Base-by-base conservation (phyloP, 495 filamentous ascomycete genomes). In the Aspergillus diversus region DNA sequence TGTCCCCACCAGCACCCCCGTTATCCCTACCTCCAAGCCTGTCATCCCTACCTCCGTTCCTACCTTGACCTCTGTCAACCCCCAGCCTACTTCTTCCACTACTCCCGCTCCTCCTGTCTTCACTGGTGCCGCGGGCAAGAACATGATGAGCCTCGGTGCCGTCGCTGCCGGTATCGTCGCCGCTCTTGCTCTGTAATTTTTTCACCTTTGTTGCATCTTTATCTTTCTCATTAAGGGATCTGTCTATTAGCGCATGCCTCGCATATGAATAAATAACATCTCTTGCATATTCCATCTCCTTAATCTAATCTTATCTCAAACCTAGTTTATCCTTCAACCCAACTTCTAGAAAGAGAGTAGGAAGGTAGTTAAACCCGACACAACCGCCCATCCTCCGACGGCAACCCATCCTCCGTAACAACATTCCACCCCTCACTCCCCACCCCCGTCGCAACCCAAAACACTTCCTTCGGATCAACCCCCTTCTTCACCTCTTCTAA, bases 371-470 rank as follows among this genome's bases (percentile, higher is more conserved):
- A n/a, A n/a, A n/a, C n/a, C n/a, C 66, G 72, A 54, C 75, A 77
- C 57, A 76, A 52, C 21, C 69, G 72, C 21, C 75, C 75, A 53
- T 76, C 75, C 61, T 77, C 72, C 48, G 73, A 68, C 4, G 72
- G 73, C 35, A 77, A 64, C 4, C 70, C 69, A 68, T 73, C 70
- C 39, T 50, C 37, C 47, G 67, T 73, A 48, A 65, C 61, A 6
- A 75, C 74, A 16, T 57, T 66, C 85, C 82, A 86, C 8, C 75
- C 65, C 67, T 87, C 84, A 51, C 79, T 83, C 1, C 84, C 84
- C 0, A 86, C 82, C 31, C 75, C 82, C 3, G 79, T 84, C 12
- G 74, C 74, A 33, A 83, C 83, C 69, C 84, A 88, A 66, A 87
- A 84, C 34, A 87, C 21, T 1, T 74, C 75, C 32, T 67, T 73